These are phyloP conservation scores for Limnomonas spitsbergensis DNA, from an alignment of 139 green algal species.

Conservation along the genomic window DNA sequence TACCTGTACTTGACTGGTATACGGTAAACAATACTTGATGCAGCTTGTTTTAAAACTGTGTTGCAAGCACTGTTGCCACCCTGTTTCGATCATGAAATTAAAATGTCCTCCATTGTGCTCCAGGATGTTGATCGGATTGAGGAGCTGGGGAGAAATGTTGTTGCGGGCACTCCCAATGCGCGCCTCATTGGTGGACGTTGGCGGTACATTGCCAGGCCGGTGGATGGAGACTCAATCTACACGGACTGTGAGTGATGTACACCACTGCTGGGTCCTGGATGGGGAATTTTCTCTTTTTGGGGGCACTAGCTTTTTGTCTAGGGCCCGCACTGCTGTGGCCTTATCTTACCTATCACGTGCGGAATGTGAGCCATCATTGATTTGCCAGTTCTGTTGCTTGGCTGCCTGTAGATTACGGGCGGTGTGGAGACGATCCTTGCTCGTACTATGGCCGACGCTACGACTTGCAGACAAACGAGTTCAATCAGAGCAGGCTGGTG, in stretches of 20 bases:
- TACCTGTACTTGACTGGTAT: no score
- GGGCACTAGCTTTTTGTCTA: no score
- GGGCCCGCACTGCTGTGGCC: no score
- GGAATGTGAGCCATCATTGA: no score
- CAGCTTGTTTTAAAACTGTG: no score
- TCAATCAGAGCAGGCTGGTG: constrained; percentile 23
- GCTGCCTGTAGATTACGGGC: constrained; percentile 12
- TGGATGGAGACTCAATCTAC: constrained; percentile 25
- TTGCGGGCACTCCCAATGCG: constrained; percentile 13
- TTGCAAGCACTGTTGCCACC: no score
- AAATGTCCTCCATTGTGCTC: no score
- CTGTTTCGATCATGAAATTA: no score
- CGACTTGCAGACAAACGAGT: constrained; percentile 9
- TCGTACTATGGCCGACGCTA: constrained; percentile 15
- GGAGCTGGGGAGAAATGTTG: constrained; percentile 18
- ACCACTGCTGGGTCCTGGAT: neutral
- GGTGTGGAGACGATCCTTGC: constrained; percentile 16
- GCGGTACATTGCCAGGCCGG: constrained; percentile 19
- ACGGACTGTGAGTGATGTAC: constrained; percentile 6
- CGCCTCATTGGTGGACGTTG: constrained; percentile 22
- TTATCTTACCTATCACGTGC: no score
- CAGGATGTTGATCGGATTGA: constrained; percentile 17
- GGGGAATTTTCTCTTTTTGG: neutral
- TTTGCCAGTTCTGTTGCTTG: no score
- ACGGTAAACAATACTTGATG: no score